Evolutionary conservation across 2,329 filamentous ascomycete genomes (phyloP).

Genomic region (Cercospora sp.): DNA sequence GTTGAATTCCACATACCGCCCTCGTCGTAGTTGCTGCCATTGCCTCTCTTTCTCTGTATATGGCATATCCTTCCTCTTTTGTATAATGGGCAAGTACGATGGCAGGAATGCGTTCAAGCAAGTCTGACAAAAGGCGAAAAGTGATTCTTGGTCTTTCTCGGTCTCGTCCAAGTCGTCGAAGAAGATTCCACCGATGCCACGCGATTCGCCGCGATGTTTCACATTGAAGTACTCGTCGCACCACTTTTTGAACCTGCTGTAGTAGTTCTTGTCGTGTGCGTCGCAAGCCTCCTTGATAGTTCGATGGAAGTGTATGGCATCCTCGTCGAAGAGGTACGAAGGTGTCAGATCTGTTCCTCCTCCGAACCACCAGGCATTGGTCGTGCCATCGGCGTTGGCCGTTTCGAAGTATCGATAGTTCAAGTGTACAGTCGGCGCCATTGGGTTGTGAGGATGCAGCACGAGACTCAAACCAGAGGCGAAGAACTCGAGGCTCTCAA

Average conservation of each 20-base stretch:
- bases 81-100: conserved; percentile 84
- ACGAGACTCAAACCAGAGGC: conserved; percentile 91
- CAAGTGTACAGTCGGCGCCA: conserved; percentile 95
- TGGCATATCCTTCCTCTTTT: conserved; percentile 86
- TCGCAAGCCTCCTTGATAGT: conserved; percentile 92
- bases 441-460: conserved; percentile 89
- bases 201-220: conserved; percentile 82
- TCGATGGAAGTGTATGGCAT: conserved; percentile 94
- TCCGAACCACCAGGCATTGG: conserved; percentile 96
- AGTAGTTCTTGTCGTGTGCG: conserved; percentile 87
- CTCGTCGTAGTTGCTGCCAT: conserved; percentile 93
- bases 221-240: conserved; percentile 97
- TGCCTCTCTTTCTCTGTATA: conserved; percentile 83
- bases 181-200: conserved; percentile 94
- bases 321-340: conserved; percentile 92
- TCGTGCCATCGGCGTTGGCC: conserved; percentile 74
- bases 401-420: conserved; percentile 99
- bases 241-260: conserved; percentile 94
- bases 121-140: conserved; percentile 86
- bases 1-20: conserved; percentile 98
- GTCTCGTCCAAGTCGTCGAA: conserved; percentile 93
- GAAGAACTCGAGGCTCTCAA: conserved; percentile 90
- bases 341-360: conserved; percentile 93
- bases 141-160: conserved; percentile 82
- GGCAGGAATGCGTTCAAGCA: conserved; percentile 85